phyloP scores from a whole-genome alignment of 1,139 yeast genomes.

The Kodamaea derodonti region DNA sequence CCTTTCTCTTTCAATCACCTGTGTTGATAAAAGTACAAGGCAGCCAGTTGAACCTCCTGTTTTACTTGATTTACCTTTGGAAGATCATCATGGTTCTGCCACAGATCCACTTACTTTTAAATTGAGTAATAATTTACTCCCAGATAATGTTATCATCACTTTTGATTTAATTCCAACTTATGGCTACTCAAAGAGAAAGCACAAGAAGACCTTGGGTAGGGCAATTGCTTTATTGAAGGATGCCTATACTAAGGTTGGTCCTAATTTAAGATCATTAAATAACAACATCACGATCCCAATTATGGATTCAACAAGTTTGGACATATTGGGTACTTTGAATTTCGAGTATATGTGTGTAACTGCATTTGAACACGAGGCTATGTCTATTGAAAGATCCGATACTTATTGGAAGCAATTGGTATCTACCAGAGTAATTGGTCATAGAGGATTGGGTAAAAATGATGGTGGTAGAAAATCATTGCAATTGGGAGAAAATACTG shows the following conservation, averaged over 20 bases:
- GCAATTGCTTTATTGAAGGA: constrained; percentile 75
- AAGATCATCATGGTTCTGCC: constrained; percentile 71
- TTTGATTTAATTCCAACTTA: constrained; percentile 96
- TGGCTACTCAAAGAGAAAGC: constrained; percentile 31
- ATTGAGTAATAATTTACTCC: constrained; percentile 44
- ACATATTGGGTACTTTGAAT: constrained; percentile 70
- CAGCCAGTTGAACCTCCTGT: constrained; percentile 58
- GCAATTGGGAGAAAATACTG: constrained; percentile 94
- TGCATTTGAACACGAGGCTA: constrained; percentile 70
- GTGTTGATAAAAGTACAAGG: constrained; percentile 41
- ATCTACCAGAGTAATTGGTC: constrained; percentile 91
- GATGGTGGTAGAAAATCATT: constrained; percentile 64
- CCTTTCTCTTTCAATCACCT: constrained; percentile 67
- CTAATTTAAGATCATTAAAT: constrained; percentile 63
- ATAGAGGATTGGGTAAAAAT: constrained; percentile 93
- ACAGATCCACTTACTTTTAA: constrained; percentile 82
- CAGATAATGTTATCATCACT: constrained; percentile 57
- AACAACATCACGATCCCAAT: constrained; percentile 74
- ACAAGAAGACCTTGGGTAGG: constrained; percentile 65
- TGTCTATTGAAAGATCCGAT: constrained; percentile 67
- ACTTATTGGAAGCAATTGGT: constrained; percentile 92
- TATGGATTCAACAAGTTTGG: constrained; percentile 65
- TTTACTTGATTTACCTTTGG: constrained; percentile 77
- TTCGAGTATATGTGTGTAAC: constrained; percentile 73
- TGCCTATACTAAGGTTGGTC: constrained; percentile 68